Evolutionary conservation across 352 stramenopile species (phyloP).

Genomic region (Thalassiosira mediterranea): DNA sequence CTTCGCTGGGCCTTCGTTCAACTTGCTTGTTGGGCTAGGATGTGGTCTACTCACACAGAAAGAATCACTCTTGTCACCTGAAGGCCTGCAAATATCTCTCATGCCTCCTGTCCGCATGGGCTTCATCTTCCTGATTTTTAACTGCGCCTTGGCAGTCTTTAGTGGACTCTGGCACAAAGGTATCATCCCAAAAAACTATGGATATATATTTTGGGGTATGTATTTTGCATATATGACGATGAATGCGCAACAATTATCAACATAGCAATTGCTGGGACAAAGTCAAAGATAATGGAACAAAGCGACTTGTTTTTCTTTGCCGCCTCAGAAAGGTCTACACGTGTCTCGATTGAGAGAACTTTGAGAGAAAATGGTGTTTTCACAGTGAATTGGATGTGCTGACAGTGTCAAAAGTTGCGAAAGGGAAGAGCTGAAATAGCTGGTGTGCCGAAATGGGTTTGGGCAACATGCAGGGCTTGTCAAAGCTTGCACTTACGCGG

Average conservation of each 20-base stretch:
- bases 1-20: slow-evolving; percentile 39
- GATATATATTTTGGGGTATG: slow-evolving; percentile 17
- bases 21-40: slow-evolving; percentile 15
- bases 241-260: slow-evolving; percentile 20
- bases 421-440: no score
- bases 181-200: slow-evolving; percentile 18
- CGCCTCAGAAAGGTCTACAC: no score
- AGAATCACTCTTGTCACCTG: slow-evolving; percentile 20
- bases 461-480: no score
- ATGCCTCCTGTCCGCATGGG: slow-evolving; percentile 20
- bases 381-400: no score
- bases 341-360: no score
- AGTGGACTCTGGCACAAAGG: slow-evolving; percentile 22
- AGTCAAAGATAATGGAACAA: no score
- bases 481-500: no score
- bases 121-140: slow-evolving; percentile 34
- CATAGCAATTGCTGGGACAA: no score
- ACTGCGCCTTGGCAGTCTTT: slow-evolving; percentile 21
- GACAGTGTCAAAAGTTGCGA: no score
- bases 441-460: no score
- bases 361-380: no score
- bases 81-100: slow-evolving; percentile 16
- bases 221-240: slow-evolving; percentile 35
- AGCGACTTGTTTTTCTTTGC: no score
- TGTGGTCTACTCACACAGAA: slow-evolving; percentile 27